phyloP scores from a whole-genome alignment of 2,329 filamentous ascomycete genomes.

The Leptographium radiaticola region DNA sequence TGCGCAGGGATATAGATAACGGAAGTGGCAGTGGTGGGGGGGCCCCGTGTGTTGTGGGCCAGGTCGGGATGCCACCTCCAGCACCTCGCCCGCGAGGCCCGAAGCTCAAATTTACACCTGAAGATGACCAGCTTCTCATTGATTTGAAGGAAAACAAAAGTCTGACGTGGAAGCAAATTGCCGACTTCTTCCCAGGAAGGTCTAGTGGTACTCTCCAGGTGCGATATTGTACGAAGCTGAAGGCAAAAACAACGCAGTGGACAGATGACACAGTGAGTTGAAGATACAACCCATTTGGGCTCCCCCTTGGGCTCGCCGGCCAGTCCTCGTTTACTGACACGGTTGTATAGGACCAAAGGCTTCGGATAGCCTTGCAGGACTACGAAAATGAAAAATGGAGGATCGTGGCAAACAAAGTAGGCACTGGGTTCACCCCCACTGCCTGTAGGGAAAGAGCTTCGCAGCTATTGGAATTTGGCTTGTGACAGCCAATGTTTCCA shows the following conservation, averaged over 20 bases:
- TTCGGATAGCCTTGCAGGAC: conserved; percentile 64
- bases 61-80: conserved; percentile 75
- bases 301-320: neutral
- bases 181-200: conserved; percentile 85
- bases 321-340: neutral
- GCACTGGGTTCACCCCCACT: conserved; percentile 74
- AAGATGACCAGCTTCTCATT: conserved; percentile 78
- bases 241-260: conserved; percentile 88
- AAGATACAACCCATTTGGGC: neutral
- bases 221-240: conserved; percentile 87
- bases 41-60: conserved; percentile 74
- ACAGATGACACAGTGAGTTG: conserved; percentile 75
- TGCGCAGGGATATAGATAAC: conserved; percentile 40
- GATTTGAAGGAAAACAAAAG: conserved; percentile 92
- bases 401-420: conserved; percentile 81
- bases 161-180: conserved; percentile 94
- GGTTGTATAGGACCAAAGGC: conserved; percentile 54
- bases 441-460: conserved; percentile 73
- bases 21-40: conserved; percentile 27
- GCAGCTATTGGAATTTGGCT: conserved; percentile 41
- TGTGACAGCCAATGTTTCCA: conserved; percentile 44
- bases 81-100: conserved; percentile 71
- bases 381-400: conserved; percentile 91
- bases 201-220: conserved; percentile 87
- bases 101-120: conserved; percentile 86